Conservation (phyloP, 1,284 basidiomycete species). For the Trichosporon sp. region DNA sequence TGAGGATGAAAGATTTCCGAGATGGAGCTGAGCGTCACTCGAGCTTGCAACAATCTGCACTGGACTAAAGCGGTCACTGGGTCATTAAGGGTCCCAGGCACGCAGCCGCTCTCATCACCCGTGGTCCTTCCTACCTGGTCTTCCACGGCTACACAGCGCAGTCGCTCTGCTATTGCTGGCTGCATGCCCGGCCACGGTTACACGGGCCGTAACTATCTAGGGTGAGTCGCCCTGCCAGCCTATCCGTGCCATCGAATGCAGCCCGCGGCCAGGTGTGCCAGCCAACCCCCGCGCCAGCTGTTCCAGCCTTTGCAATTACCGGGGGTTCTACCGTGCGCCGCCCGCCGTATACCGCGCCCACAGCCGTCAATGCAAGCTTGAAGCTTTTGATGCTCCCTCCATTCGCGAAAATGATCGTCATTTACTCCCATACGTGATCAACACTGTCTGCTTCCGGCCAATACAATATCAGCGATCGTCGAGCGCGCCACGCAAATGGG, state of each 20-base stretch:
- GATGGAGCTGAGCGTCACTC: slow-evolving; percentile 1
- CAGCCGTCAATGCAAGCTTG: not conserved
- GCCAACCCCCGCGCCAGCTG: not conserved
- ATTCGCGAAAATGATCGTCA: slow-evolving; percentile 10
- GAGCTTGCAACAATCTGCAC: slow-evolving; percentile 1
- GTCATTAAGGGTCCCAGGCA: slow-evolving; percentile 7
- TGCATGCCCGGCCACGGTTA: too few species aligned
- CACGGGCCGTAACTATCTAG: not conserved
- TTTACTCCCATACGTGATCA: not conserved
- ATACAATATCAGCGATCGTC: not conserved
- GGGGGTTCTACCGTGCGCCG: slow-evolving; percentile 1
- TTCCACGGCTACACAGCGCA: not conserved
- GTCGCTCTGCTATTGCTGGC: not conserved
- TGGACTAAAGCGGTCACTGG: slow-evolving; percentile 9
- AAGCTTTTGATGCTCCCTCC: not conserved
- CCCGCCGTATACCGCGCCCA: not conserved
- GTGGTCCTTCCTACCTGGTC: not conserved
- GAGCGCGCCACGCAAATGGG: not conserved
- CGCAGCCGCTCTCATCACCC: slow-evolving; percentile 5
- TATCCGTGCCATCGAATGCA: slow-evolving; percentile 12
- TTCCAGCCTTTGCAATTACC: slow-evolving; percentile 8
- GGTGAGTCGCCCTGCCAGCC: not conserved
- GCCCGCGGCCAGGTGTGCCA: not conserved
- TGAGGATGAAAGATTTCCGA: slow-evolving; percentile 8
- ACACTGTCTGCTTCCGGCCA: not conserved